These are phyloP conservation scores for Massariosphaeria phaeospora DNA, from an alignment of 495 filamentous ascomycete genomes.

Conservation along the genomic window DNA sequence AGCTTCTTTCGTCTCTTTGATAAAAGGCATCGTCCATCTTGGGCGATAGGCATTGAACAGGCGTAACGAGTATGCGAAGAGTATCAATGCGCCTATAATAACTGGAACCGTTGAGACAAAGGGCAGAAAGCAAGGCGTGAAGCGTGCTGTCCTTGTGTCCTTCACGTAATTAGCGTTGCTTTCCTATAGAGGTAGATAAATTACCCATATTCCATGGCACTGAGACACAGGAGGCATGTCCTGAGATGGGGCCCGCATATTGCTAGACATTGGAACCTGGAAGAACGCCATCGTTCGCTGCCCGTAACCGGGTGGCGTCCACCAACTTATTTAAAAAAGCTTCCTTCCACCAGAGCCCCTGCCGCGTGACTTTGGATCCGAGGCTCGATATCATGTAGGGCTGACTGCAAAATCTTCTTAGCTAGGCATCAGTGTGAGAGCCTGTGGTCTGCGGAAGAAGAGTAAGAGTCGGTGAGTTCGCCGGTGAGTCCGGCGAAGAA, in stretches of 20 bases:
- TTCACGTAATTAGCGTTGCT: constrained; percentile 24
- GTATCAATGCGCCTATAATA: constrained; percentile 41
- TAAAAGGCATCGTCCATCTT: constrained; percentile 49
- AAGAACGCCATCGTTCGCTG: constrained; percentile 2
- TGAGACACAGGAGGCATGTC: neutral
- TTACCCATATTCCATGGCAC: constrained; percentile 30
- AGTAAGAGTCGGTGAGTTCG: constrained; percentile 9
- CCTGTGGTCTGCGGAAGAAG: neutral
- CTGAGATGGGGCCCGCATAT: neutral
- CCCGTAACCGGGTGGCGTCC: neutral
- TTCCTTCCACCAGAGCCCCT: constrained; percentile 15
- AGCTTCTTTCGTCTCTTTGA: constrained; percentile 42
- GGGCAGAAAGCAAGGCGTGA: constrained; percentile 47
- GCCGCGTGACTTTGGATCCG: neutral
- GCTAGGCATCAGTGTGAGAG: constrained; percentile 1
- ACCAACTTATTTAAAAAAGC: neutral
- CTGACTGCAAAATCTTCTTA: neutral
- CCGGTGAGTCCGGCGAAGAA: too few species aligned
- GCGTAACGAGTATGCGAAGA: constrained; percentile 40
- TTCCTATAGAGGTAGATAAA: neutral
- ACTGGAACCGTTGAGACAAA: constrained; percentile 48
- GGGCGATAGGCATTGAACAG: constrained; percentile 39
- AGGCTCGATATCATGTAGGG: constrained; percentile 12
- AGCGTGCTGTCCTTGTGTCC: constrained; percentile 49
- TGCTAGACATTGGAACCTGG: constrained; percentile 7